Percentiles rank a stretch among this genome's conserved stretches.
phyloP scores from a whole-genome alignment of 495 filamentous ascomycete species.

The Saxophila tyrrhenica region DNA sequence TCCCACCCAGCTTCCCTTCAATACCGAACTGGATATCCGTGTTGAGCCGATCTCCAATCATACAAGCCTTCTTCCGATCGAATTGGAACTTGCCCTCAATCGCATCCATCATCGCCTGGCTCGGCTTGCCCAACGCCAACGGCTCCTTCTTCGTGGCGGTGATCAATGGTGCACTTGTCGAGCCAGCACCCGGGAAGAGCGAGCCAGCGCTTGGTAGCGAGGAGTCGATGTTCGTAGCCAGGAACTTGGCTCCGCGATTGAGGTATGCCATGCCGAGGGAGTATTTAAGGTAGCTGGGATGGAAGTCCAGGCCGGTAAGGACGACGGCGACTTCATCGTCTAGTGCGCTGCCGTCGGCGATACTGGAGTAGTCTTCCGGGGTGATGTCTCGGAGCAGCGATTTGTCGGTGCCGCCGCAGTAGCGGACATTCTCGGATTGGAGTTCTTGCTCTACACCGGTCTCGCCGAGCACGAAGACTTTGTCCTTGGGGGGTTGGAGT shows the following conservation, averaged over 20 bases:
- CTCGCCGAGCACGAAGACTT: constrained; percentile 89
- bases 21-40: constrained; percentile 95
- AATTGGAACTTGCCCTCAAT: constrained; percentile 91
- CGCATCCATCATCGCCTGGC: constrained; percentile 98
- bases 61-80: constrained; percentile 74
- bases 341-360: constrained; percentile 55
- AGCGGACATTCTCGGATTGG: constrained; percentile 58
- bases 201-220: constrained; percentile 68
- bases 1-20: constrained; percentile 82
- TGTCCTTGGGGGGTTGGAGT: constrained; percentile 65
- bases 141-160: constrained; percentile 61
- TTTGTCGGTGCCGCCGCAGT: constrained; percentile 83
- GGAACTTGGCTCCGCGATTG: constrained; percentile 68
- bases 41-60: constrained; percentile 90
- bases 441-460: constrained; percentile 85
- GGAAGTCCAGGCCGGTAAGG: constrained; percentile 79
- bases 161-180: constrained; percentile 64
- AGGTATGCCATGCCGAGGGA: constrained; percentile 78
- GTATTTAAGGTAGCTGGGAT: constrained; percentile 88
- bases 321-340: constrained; percentile 86
- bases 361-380: constrained; percentile 61
- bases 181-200: constrained; percentile 86
- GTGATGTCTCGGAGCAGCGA: constrained; percentile 61
- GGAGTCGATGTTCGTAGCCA: constrained; percentile 85
- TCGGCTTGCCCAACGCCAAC: constrained; percentile 79